These are phyloP conservation scores for Solanum paucissectum DNA, from an alignment of 257 asterid species.

Conservation along the genomic window DNA sequence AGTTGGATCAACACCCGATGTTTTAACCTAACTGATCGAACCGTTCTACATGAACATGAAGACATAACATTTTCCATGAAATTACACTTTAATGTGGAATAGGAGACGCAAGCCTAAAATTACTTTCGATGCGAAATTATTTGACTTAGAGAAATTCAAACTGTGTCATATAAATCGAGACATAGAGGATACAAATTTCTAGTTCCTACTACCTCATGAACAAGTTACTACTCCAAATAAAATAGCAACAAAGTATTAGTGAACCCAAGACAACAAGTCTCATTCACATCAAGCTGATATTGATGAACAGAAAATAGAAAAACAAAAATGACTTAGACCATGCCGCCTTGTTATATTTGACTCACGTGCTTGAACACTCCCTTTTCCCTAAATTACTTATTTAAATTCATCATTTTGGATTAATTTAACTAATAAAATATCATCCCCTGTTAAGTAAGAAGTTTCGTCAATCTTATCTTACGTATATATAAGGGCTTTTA, in stretches of 20 bases:
- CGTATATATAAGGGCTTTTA: not conserved
- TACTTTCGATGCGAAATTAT: no score
- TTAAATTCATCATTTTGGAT: not conserved
- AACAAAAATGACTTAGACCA: not conserved
- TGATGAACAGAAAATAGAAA: not conserved
- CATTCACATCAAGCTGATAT: not conserved
- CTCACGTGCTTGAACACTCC: conserved; percentile 36
- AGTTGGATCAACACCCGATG: no score
- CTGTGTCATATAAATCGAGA: no score
- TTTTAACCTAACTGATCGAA: no score
- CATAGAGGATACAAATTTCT: no score
- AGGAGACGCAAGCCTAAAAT: no score
- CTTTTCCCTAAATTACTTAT: not conserved
- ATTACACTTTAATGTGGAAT: no score
- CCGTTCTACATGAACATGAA: no score
- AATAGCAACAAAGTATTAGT: not conserved
- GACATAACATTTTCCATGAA: no score
- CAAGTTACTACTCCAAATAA: not conserved
- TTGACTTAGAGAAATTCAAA: no score
- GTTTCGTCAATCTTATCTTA: not conserved
- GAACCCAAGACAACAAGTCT: not conserved
- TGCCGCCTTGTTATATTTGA: conserved; percentile 60
- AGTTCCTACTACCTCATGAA: not conserved
- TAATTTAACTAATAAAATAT: not conserved
- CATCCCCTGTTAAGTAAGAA: not conserved